These are phyloP conservation scores for Bruguiera gymnorhiza DNA, from an alignment of 345 rosid species.

Conservation along the genomic window DNA sequence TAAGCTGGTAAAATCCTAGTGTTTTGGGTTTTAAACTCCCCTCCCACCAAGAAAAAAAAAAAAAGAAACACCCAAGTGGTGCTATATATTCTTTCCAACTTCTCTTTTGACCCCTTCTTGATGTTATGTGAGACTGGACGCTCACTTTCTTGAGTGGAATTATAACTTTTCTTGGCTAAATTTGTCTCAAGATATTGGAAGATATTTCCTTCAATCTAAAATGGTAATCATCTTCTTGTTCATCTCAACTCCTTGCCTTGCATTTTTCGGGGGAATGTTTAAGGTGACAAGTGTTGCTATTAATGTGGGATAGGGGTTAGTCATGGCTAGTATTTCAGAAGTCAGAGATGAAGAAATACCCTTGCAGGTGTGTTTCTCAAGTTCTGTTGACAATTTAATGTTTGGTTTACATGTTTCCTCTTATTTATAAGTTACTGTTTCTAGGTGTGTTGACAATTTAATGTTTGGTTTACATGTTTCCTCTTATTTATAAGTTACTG, in stretches of 20 bases:
- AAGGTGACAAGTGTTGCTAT: conserved; percentile 36
- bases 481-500: conserved; percentile 5
- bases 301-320: conserved; percentile 33
- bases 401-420: not conserved
- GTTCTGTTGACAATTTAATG: conserved; percentile 1
- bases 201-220: not conserved
- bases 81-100: too few species aligned
- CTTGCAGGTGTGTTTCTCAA: conserved; percentile 25
- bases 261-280: not conserved
- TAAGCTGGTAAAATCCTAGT: conserved; percentile 63
- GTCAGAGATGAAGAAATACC: conserved; percentile 40
- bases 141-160: too few species aligned
- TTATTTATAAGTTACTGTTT: conserved; percentile 4
- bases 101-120: too few species aligned
- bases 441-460: not conserved
- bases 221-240: too few species aligned
- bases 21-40: not conserved
- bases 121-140: too few species aligned
- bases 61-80: too few species aligned
- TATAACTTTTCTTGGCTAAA: too few species aligned
- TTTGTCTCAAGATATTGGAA: not conserved
- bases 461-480: not conserved
- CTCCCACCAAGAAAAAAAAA: too few species aligned
- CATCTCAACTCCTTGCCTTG: not conserved
- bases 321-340: conserved; percentile 34